Base-by-base conservation (phyloP, 257 asterid species). In the Coffea canephora region DNA sequence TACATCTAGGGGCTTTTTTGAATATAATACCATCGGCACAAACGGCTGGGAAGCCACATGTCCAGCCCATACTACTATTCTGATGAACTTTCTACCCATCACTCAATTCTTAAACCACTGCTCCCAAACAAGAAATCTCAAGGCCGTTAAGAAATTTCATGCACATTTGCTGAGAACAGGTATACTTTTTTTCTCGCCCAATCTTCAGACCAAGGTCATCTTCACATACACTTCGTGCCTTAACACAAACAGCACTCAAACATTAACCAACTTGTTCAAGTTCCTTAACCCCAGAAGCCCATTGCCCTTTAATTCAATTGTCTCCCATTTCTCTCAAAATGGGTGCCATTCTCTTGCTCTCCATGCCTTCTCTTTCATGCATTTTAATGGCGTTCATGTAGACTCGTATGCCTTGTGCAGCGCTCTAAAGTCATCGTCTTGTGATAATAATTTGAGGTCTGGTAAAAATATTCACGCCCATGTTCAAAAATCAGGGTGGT, bases 331-430 rank as follows among this genome's bases (percentile, higher is more conserved):
- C 78, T 89, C 92, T 55, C 91, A 87, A 82, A 61, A 76, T 34
- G 97, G 97, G 74, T 82, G 73, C 19, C 88, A 86, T 69, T 80
- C 61, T 65, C 74, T 83, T 54, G 91, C 98, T 76, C 89, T 95
- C 59, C 87, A 41, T 25, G 84, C 97, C 67, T 79, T 93, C 46
- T 86, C 87, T 72, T 92, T 82, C 69, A 93, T 95, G 97, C 99
- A 91, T 62, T 69, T 8, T n/a, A 84, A 69, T 74, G 79, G 85
- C n/a, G 88, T 95, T 73, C 61, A 49, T 68, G 55, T 88, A 45
- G 97, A 95, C 84, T 93, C 98, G 0, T 93, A 85, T 49, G 74
- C 86, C 66, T 54, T 85, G 8, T 82, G 88, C n/a, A 70, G 78
- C 41, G 46, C 80, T 62, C 27, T 85, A 70, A 45, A 71, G 23